Conservation (phyloP, 768 basidiomycete genomes). For the Boletus rubescentipes region DNA sequence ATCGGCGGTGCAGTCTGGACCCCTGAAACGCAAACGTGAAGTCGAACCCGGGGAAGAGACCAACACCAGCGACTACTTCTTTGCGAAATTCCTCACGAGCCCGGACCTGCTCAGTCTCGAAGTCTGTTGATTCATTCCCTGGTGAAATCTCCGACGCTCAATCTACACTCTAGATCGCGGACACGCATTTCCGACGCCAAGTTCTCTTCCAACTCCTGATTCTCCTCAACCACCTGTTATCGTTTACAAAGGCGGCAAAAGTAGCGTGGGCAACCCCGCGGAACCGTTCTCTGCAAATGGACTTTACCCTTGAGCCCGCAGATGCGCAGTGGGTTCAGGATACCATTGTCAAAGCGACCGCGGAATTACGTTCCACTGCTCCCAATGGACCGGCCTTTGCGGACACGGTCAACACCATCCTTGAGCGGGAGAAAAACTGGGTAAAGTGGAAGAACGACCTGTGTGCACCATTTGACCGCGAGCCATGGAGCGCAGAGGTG, state of each 20-base stretch:
- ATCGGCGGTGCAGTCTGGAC: slow-evolving; percentile 34
- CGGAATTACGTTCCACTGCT: slow-evolving; percentile 67
- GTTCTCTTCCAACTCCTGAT: slow-evolving; percentile 84
- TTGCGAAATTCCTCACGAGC: slow-evolving; percentile 90
- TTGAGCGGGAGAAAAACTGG: slow-evolving; percentile 89
- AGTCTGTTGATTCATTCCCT: slow-evolving; percentile 43
- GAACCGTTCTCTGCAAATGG: slow-evolving; percentile 81
- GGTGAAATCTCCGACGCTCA: slow-evolving; percentile 1
- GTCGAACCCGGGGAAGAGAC: slow-evolving; percentile 52
- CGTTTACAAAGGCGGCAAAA: slow-evolving; percentile 70
- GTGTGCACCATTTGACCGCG: slow-evolving; percentile 77
- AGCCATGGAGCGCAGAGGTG: slow-evolving; percentile 54
- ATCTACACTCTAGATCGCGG: slow-evolving; percentile 62
- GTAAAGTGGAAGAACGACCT: slow-evolving; percentile 85
- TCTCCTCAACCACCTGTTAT: slow-evolving; percentile 71
- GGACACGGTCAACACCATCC: slow-evolving; percentile 66
- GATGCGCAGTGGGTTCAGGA: slow-evolving; percentile 81
- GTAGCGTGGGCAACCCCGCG: slow-evolving; percentile 56
- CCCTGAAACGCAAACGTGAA: slow-evolving; percentile 68
- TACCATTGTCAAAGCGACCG: slow-evolving; percentile 51
- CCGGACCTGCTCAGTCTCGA: slow-evolving; percentile 86
- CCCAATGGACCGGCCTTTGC: slow-evolving; percentile 77
- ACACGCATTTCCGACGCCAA: slow-evolving; percentile 91
- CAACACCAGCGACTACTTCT: slow-evolving; percentile 73
- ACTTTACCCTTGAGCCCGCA: slow-evolving; percentile 67